Conservation (phyloP, 192 early-diverging fungal genomes). For the Thamnidium elegans region DNA sequence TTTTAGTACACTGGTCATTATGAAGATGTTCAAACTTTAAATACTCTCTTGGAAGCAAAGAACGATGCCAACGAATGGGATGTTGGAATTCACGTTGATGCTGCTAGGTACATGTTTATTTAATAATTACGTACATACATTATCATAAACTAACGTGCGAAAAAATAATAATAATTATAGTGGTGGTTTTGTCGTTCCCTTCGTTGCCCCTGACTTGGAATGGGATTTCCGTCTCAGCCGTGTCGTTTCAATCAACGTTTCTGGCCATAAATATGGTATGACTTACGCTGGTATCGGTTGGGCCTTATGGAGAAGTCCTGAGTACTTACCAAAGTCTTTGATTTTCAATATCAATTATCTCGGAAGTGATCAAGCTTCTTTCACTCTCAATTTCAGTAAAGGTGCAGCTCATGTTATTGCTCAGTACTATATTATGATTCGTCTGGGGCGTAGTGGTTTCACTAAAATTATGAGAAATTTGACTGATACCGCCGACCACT, state of each 20-base stretch:
- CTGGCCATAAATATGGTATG: constrained; percentile 74
- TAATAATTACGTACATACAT: neutral
- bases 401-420: constrained; percentile 65
- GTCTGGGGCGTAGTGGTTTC: constrained; percentile 69
- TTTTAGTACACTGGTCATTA: constrained; percentile 75
- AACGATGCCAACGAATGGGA: constrained; percentile 62
- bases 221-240: constrained; percentile 67
- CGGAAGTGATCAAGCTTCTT: constrained; percentile 41
- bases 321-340: constrained; percentile 70
- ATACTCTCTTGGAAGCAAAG: constrained; percentile 59
- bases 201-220: constrained; percentile 68
- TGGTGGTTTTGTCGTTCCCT: constrained; percentile 84
- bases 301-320: constrained; percentile 67
- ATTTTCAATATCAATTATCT: constrained; percentile 59
- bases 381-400: constrained; percentile 77
- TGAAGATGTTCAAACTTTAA: constrained; percentile 68
- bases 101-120: constrained; percentile 43
- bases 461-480: constrained; percentile 62
- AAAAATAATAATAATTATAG: constrained; percentile 17
- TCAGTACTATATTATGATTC: constrained; percentile 80
- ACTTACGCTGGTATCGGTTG: constrained; percentile 79
- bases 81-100: constrained; percentile 83
- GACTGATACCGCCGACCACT: constrained; percentile 51
- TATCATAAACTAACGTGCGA: neutral
- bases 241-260: constrained; percentile 79